Evolutionary conservation across 2,329 filamentous ascomycete species (phyloP), one percentile per base, ranked within the genome.

Genomic region (Xylaria sp.): DNA sequence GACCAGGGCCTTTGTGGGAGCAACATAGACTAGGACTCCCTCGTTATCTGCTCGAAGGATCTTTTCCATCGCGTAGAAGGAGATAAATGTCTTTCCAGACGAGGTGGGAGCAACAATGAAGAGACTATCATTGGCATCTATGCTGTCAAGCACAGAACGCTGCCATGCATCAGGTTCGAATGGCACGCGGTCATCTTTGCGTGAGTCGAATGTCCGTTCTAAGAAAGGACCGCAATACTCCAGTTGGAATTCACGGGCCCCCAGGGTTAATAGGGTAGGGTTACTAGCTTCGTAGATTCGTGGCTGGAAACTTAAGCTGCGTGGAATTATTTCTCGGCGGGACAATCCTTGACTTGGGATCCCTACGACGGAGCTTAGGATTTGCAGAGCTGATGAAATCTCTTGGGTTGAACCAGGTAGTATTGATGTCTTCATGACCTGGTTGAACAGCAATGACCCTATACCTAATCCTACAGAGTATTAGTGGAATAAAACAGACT

Each of bases 51-150:
- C 84, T 73, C 90, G 84, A 10, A 95, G 81, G 0, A 94, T 82
- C 74, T 92, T 89, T 73, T 91, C 90, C 90, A 94, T 95, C 1
- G 92, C 92, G 72, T 95, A 94, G 77, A 94, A 95, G 0, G 88
- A 91, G 65, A 94, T 94, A 76, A 94, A 95, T 0, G 92, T 95
- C 77, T 94, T 95, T 69, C 92, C 92, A 0, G 92, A 89, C 27
- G 89, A 92, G 0, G 92, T 95, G 0, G 92, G 92, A 0, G 92
- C 92, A 9, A 94, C 88, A 0, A 93, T 90, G 65, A 94, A 89
- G 0, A 93, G 80, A 71, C 90, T 93, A 69, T 89, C 86, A 61
- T 91, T 83, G 0, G 83, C 84, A 75, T 95, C 92, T 42, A 94
- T 89, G 44, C 87, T 86, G 69, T 95, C 90, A 0, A 95, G 82